Base-by-base conservation (phyloP, 352 stramenopile genomes). In the Pelagophyceae sp. region DNA sequence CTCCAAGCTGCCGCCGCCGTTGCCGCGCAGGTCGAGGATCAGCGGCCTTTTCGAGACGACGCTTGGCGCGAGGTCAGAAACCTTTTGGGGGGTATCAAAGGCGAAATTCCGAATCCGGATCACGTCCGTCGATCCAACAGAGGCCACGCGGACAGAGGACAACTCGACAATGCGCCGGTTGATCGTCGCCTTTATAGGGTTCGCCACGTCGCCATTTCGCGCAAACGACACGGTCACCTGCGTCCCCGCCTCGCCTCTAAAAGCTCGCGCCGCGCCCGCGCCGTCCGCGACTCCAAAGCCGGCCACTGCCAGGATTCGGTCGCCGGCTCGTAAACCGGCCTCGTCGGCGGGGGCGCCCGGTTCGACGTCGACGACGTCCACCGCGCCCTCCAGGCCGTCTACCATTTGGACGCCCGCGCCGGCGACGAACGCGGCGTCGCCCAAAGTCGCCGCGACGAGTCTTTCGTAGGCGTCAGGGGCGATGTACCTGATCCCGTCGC, bases 11-110 rank as follows among this genome's bases (percentile, higher is more conserved):
- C 87, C 87, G 76, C 87, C 87, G 58, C 85, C 84, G 83, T 92
- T 90, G 23, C 86, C 87, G 23, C 88, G 79, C 11, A 94, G 67
- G 83, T 94, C 89, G 51, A 94, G 82, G 0, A 93, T 79, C 78
- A 90, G 80, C 27, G 84, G 78, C 27, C 82, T 82, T 74, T 89
- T 86, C 72, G 27, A 60, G 32, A 61, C 58, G 23, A 67, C 37
- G 17, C 77, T 76, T 17, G 51, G 58, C 54, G 58, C 85, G 35
- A 82, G 83, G 2, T 82, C 78, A 25, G 80, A n/a, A n/a, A n/a
- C n/a, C n/a, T n/a, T n/a, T n/a, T n/a, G n/a, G n/a, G n/a, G 76
- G 45, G 87, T 90, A 23, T 84, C 90, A 40, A 82, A 82, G 31
- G 82, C 86, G 80, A 90, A 91, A 51, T 77, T 85, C 72, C 87